Evolutionary conservation across 495 filamentous ascomycete genomes (phyloP).

Genomic region (Neurospora intermedia): DNA sequence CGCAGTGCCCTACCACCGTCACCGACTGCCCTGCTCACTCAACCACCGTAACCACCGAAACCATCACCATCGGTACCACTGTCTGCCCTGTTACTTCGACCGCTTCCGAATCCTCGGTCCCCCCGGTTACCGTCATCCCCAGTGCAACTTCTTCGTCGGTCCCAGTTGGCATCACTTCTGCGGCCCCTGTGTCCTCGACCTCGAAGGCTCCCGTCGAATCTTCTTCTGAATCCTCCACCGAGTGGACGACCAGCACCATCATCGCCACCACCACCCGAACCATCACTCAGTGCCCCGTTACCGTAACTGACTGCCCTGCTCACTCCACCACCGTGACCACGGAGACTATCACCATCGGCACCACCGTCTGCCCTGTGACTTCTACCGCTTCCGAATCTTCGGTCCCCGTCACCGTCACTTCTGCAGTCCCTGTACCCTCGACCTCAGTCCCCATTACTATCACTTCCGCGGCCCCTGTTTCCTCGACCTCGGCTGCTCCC

Average conservation of each 20-base stretch:
- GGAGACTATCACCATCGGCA: slow-evolving; percentile 43
- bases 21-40: slow-evolving; percentile 47
- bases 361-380: slow-evolving; percentile 36
- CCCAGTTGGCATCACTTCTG: neutral
- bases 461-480: neutral
- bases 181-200: neutral
- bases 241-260: slow-evolving; percentile 45
- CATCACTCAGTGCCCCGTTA: slow-evolving; percentile 44
- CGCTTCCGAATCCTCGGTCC: neutral
- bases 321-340: slow-evolving; percentile 39
- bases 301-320: slow-evolving; percentile 49
- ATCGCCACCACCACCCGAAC: slow-evolving; percentile 47
- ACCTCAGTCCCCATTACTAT: neutral
- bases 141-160: neutral
- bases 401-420: neutral
- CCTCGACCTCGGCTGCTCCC: neutral
- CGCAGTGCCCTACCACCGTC: slow-evolving; percentile 42
- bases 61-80: slow-evolving; percentile 47
- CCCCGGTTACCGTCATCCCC: neutral
- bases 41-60: slow-evolving; percentile 40
- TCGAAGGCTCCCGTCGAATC: neutral
- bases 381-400: neutral
- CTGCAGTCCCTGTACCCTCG: neutral
- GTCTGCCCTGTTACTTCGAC: slow-evolving; percentile 22
- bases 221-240: neutral